A percentile compares a stretch with the other conserved stretches of the same genome.
Evolutionary conservation across 2,329 filamentous ascomycete genomes (phyloP).

Genomic region (Gnomoniopsis sp.): DNA sequence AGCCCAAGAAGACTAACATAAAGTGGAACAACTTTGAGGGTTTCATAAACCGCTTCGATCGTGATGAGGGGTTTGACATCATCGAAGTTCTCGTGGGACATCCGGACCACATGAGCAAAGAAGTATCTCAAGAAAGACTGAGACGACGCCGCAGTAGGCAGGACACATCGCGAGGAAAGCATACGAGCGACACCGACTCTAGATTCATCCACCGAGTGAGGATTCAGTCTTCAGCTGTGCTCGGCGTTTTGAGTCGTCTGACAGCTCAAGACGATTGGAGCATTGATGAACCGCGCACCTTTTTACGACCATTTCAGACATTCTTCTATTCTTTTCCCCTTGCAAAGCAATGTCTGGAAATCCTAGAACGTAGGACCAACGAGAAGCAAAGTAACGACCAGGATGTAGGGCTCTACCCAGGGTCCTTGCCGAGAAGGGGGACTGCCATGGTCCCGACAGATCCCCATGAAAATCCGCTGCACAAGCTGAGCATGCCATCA

Average conservation of each 20-base stretch:
- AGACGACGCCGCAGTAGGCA: neutral
- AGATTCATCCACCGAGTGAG: constrained; percentile 20
- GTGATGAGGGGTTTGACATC: constrained; percentile 18
- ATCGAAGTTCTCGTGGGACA: constrained; percentile 22
- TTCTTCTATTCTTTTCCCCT: constrained; percentile 17
- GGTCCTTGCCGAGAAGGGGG: neutral
- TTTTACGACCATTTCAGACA: constrained; percentile 18
- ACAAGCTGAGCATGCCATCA: neutral
- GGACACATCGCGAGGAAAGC: neutral
- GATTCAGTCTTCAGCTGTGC: constrained; percentile 20
- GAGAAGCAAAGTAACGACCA: neutral
- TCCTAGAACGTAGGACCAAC: neutral
- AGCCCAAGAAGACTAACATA: neutral
- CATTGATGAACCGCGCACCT: constrained; percentile 14
- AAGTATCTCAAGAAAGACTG: constrained; percentile 4
- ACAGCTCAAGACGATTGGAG: constrained; percentile 8
- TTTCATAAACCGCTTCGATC: constrained; percentile 23
- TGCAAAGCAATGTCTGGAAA: constrained; percentile 12
- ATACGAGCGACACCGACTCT: neutral
- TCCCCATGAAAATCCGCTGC: too few relatives aligned
- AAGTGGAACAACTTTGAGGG: constrained; percentile 19
- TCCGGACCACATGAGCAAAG: neutral
- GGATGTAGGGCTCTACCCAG: neutral
- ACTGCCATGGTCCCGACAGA: neutral
- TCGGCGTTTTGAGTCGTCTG: constrained; percentile 15